Evolutionary conservation across 1,284 basidiomycete genomes (phyloP), one percentile per base, ranked within the genome.

Genomic region (Xanthoconium separans): DNA sequence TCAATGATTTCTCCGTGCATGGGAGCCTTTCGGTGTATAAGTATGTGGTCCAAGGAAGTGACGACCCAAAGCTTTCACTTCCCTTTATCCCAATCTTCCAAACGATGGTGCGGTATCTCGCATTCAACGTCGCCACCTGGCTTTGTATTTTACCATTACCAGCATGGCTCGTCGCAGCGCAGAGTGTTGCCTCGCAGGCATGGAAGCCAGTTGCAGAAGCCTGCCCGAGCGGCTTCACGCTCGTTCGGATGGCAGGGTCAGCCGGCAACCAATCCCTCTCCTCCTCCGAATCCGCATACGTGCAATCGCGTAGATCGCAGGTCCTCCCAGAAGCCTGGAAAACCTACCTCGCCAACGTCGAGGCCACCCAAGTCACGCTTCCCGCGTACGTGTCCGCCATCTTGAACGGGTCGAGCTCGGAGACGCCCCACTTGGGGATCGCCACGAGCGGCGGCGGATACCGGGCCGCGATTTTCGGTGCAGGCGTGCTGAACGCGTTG

Each of bases 401-500:
- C 33, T 9, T 33, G 12, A 33, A 33, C 33, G 33, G 33, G 11
- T 33, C 33, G 2, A 33, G 33, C 33, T 33, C 33, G 13, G 33
- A 33, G 33, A 33, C 11, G 2, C 33, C 33, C 2, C 2, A 33
- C 11, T 33, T 33, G 2, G 33, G 33, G 6, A 33, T 33, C 5
- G 33, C 33, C 2, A 33, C 15, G 11, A 33, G 33, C 33, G 33
- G 33, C 11, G 33, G 33, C 1, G 33, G 33, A 33, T 33, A 33
- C 15, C 33, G 33, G 6, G 33, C 33, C 4, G 33, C 33, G 2
- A 33, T 33, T 13, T 33, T 33, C 5, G 33, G 33, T 33, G 33
- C 33, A 33, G 33, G 33, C 33, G 70, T 78, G 4, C 57, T 82
- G 41, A 76, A 76, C 46, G 75, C 77, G 2, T 61, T 83, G 22